A percentile compares a stretch with the other conserved stretches of the same genome.
Conservation (phyloP, 306 rosid genomes). For the Betula pendula region DNA sequence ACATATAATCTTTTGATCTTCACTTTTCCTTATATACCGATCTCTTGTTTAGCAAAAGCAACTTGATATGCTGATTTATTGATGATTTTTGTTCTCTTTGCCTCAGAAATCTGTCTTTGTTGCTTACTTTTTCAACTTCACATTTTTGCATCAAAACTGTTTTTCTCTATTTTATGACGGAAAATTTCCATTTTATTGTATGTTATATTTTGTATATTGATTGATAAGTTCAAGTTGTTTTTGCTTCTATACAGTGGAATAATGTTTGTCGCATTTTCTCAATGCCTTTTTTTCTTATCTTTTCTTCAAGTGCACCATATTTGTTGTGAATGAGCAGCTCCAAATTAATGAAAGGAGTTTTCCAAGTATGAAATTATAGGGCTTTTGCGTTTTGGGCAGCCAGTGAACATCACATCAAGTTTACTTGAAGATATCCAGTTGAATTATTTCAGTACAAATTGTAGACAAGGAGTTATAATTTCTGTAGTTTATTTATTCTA, state of each 20-base stretch:
- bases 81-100: background rate
- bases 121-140: background rate
- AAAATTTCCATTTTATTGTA: background rate
- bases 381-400: background rate
- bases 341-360: background rate
- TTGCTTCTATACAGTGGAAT: background rate
- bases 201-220: background rate
- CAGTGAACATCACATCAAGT: background rate
- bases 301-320: background rate
- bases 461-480: background rate
- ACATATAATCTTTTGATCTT: constrained; percentile 14
- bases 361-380: background rate
- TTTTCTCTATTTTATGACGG: background rate
- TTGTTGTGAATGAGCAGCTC: background rate
- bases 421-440: background rate
- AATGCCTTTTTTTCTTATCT: background rate
- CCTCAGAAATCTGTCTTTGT: background rate
- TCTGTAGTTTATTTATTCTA: background rate
- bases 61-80: background rate
- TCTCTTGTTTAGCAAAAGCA: background rate
- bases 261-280: background rate
- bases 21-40: background rate
- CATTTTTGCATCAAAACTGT: background rate
- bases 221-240: background rate
- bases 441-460: background rate